phyloP scores from a whole-genome alignment of 352 stramenopile species.

The Pythium insidiosum region DNA sequence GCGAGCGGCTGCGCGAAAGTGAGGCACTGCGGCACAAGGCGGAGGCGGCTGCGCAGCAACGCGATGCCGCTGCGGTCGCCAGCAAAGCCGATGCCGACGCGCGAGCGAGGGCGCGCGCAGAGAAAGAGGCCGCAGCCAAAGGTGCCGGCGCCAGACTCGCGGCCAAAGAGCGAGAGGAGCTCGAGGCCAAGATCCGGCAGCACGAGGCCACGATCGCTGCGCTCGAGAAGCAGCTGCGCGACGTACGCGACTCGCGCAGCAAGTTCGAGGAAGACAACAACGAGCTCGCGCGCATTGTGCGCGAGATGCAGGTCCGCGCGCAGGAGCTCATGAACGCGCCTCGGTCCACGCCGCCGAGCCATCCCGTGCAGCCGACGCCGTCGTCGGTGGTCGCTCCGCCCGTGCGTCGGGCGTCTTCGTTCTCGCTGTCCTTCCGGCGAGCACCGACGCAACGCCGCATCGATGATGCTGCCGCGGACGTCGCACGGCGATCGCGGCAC shows the following conservation, averaged over 20 bases:
- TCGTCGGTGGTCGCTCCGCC: background rate
- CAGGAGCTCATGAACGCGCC: constrained; percentile 15
- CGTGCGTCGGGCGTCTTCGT: constrained; percentile 17
- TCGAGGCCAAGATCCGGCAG: constrained; percentile 29
- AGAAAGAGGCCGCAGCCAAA: constrained; percentile 10
- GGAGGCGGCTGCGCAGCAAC: constrained; percentile 20
- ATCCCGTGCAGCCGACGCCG: too few relatives aligned
- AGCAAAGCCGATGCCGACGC: constrained; percentile 15
- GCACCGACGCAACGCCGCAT: background rate
- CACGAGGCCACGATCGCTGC: constrained; percentile 24
- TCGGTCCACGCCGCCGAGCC: too few relatives aligned
- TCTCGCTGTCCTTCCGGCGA: constrained; percentile 27
- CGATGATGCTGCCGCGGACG: background rate
- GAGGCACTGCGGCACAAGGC: constrained; percentile 26
- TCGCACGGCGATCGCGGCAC: background rate
- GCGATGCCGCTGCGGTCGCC: constrained; percentile 18
- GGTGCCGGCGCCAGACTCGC: background rate
- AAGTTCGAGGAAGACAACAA: constrained; percentile 50
- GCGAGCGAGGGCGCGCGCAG: constrained; percentile 12
- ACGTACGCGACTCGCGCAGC: constrained; percentile 15
- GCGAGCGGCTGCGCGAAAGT: constrained; percentile 40
- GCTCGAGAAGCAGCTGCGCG: constrained; percentile 14
- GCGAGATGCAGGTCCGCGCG: constrained; percentile 34
- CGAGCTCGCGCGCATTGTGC: constrained; percentile 34
- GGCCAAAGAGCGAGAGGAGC: constrained; percentile 26